Percentiles rank a stretch among this genome's conserved stretches.
These are phyloP conservation scores for Sarcodon sp. DNA, from an alignment of 768 basidiomycete species.

Conservation along the genomic window DNA sequence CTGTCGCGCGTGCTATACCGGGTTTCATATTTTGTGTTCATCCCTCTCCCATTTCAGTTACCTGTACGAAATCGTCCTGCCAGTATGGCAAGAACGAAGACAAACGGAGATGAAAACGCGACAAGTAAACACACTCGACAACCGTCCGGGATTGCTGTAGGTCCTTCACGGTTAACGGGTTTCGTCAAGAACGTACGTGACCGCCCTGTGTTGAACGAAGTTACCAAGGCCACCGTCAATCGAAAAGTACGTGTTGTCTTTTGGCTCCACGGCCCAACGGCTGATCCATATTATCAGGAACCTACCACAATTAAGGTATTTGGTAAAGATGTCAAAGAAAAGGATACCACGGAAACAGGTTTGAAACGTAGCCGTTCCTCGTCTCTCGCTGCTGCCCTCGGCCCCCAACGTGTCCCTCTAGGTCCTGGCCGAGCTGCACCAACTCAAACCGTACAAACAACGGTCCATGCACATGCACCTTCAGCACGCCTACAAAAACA, in stretches of 20 bases:
- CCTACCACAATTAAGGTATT: neutral
- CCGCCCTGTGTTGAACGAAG: conserved; percentile 71
- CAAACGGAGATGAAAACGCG: conserved; percentile 71
- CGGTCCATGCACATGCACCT: conserved; percentile 8
- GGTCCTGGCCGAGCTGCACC: conserved; percentile 36
- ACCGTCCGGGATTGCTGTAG: conserved; percentile 31
- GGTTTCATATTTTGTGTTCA: neutral
- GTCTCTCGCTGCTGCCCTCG: conserved; percentile 48
- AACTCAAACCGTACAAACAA: conserved; percentile 4
- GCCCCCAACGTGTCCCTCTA: conserved; percentile 57
- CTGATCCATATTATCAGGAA: conserved; percentile 2
- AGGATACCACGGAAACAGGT: conserved; percentile 41
- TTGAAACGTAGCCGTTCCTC: conserved; percentile 50
- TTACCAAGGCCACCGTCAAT: conserved; percentile 67
- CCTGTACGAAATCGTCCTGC: conserved; percentile 53
- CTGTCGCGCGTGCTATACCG: neutral
- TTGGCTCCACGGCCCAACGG: too few relatives aligned
- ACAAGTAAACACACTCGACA: conserved; percentile 55
- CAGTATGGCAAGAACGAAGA: conserved; percentile 39
- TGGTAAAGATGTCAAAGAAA: conserved; percentile 37
- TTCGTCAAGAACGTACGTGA: conserved; percentile 41
- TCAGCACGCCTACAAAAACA: too few relatives aligned
- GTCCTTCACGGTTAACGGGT: conserved; percentile 31
- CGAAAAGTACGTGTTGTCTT: conserved; percentile 37
- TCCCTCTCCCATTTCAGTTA: conserved; percentile 26